phyloP scores from a whole-genome alignment of 345 rosid genomes.

The Theobroma cacao region DNA sequence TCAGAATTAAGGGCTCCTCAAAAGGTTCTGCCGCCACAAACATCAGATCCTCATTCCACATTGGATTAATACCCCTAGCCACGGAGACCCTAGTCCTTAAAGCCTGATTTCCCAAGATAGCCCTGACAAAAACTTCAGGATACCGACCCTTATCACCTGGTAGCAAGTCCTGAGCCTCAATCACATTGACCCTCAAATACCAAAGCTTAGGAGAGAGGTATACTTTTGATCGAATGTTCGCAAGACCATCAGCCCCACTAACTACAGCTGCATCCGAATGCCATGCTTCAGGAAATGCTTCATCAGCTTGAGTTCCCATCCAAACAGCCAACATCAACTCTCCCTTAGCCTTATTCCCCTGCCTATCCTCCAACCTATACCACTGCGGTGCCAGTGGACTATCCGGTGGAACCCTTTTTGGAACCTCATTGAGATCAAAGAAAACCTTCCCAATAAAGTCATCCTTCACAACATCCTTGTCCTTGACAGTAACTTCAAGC shows the following conservation, averaged over 20 bases:
- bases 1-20: slow-evolving; percentile 73
- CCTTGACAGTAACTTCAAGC: slow-evolving; percentile 80
- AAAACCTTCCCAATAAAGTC: slow-evolving; percentile 69
- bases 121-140: slow-evolving; percentile 81
- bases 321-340: slow-evolving; percentile 94
- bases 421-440: slow-evolving; percentile 80
- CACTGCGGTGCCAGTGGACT: slow-evolving; percentile 95
- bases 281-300: slow-evolving; percentile 98
- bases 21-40: slow-evolving; percentile 93
- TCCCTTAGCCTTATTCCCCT: slow-evolving; percentile 62
- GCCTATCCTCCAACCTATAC: slow-evolving; percentile 82
- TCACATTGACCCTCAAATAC: slow-evolving; percentile 90
- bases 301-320: slow-evolving; percentile 98
- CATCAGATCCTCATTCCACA: slow-evolving; percentile 98
- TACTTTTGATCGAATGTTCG: slow-evolving; percentile 84
- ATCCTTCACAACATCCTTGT: slow-evolving; percentile 80
- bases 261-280: slow-evolving; percentile 93
- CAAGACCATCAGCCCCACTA: slow-evolving; percentile 70
- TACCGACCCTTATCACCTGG: slow-evolving; percentile 62
- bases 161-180: slow-evolving; percentile 86
- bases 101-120: slow-evolving; percentile 57
- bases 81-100: slow-evolving; percentile 59
- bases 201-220: slow-evolving; percentile 92
- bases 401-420: slow-evolving; percentile 88
- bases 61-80: slow-evolving; percentile 62